Percentiles rank a stretch among this genome's conserved stretches.
These are phyloP conservation scores for Physcomitrium patens DNA, from an alignment of 225 moss, liverwort and hornwort species.

Conservation along the genomic window DNA sequence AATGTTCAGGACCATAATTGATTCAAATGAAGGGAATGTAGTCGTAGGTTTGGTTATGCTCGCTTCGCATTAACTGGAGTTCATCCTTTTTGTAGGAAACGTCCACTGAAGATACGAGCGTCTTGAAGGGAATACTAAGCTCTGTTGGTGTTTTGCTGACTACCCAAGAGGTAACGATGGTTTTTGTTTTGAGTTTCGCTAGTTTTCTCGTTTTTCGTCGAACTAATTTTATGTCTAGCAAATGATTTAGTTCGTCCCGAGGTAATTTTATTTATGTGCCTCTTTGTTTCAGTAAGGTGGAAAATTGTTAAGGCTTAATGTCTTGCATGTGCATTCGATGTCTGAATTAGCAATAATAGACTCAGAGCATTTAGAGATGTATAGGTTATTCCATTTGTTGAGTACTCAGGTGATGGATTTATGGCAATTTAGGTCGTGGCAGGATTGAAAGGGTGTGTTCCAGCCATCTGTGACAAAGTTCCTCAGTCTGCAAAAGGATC, in stretches of 20 bases:
- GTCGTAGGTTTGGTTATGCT: background rate
- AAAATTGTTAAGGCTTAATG: conserved; percentile 9
- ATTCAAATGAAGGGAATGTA: background rate
- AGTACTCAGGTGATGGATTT: conserved; percentile 24
- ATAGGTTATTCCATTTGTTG: background rate
- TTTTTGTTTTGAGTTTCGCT: conserved; percentile 4
- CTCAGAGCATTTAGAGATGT: background rate
- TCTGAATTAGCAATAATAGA: conserved; percentile 13
- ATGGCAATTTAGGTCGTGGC: conserved; percentile 72
- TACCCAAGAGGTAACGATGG: conserved; percentile 73
- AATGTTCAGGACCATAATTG: background rate
- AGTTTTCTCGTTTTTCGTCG: background rate
- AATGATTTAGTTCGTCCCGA: conserved; percentile 25
- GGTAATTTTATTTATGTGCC: background rate
- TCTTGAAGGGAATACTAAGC: conserved; percentile 64
- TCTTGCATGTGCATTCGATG: conserved; percentile 8
- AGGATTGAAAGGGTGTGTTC: conserved; percentile 83
- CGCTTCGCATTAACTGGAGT: conserved; percentile 21
- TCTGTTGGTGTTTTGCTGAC: conserved; percentile 77
- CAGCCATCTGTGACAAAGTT: conserved; percentile 87
- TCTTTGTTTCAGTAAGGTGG: conserved; percentile 1
- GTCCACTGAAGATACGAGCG: conserved; percentile 52
- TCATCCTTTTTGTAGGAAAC: conserved; percentile 49
- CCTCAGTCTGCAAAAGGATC: conserved; percentile 77
- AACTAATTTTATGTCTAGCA: background rate